Conservation (phyloP, 2,329 filamentous ascomycete species). For the Cladophialophora immunda region DNA sequence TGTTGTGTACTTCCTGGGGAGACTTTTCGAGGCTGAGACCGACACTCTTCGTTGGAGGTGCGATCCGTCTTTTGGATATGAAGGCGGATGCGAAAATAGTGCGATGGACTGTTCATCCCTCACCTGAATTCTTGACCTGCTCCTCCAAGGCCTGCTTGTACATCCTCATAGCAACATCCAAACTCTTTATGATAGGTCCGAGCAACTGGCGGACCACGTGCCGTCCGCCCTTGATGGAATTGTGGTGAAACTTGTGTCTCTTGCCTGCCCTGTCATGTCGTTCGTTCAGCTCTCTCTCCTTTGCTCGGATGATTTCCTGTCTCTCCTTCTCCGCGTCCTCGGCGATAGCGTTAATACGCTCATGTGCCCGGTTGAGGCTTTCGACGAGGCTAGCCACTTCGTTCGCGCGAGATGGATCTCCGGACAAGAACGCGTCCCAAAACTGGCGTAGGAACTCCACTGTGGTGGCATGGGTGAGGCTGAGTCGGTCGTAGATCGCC, state of each 20-base stretch:
- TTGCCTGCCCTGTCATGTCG: constrained; percentile 77
- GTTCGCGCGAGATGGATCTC: constrained; percentile 78
- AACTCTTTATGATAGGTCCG: constrained; percentile 74
- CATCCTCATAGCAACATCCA: constrained; percentile 74
- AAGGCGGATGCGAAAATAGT: neutral
- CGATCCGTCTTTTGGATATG: neutral
- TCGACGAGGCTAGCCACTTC: constrained; percentile 85
- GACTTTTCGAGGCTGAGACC: neutral
- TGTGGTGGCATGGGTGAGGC: constrained; percentile 86
- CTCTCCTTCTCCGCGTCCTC: constrained; percentile 80
- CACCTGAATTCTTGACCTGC: constrained; percentile 54
- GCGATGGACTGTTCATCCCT: constrained; percentile 15
- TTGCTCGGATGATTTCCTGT: constrained; percentile 69
- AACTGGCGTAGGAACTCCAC: constrained; percentile 98
- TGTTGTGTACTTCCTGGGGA: neutral
- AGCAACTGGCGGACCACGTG: constrained; percentile 80
- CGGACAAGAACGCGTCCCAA: constrained; percentile 90
- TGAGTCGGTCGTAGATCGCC: constrained; percentile 68
- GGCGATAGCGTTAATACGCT: constrained; percentile 82
- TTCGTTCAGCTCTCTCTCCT: constrained; percentile 70
- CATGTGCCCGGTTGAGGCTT: constrained; percentile 77
- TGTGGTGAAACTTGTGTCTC: constrained; percentile 74
- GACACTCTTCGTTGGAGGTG: neutral
- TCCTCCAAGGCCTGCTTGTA: constrained; percentile 75
- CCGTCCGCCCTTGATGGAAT: constrained; percentile 75